Conservation (phyloP, 2,329 filamentous ascomycete genomes). For the Teratosphaeria zuluensis region DNA sequence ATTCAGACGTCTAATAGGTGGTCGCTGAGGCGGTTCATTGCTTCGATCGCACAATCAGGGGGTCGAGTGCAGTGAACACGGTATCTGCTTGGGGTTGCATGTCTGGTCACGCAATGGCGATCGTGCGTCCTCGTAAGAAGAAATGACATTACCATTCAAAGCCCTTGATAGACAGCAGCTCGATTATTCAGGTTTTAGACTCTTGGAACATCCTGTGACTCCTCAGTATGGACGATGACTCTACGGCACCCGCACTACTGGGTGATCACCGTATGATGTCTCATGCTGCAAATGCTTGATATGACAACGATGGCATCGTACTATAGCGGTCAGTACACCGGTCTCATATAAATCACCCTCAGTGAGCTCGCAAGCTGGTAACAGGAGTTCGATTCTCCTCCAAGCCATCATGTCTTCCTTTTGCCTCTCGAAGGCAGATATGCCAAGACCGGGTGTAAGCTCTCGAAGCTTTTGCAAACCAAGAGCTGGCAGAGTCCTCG, state of each 20-base stretch:
- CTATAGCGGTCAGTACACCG: background rate
- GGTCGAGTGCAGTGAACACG: too few species aligned
- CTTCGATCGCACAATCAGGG: too few species aligned
- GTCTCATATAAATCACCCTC: background rate
- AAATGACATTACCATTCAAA: too few species aligned
- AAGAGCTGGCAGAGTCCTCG: too few species aligned
- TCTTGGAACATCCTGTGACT: background rate
- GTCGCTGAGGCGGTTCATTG: too few species aligned
- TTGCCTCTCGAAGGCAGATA: background rate
- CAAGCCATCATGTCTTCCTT: background rate
- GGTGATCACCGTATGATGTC: background rate
- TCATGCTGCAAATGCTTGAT: background rate
- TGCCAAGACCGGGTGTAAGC: too few species aligned
- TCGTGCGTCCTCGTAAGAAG: too few species aligned
- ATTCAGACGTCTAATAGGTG: too few species aligned
- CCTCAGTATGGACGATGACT: background rate
- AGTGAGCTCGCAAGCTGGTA: background rate
- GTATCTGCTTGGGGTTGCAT: too few species aligned
- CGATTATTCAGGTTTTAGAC: background rate
- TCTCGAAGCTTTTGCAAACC: too few species aligned
- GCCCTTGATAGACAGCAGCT: too few species aligned
- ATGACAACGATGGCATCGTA: background rate
- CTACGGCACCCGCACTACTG: background rate
- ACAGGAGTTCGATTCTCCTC: background rate
- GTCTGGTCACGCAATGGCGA: too few species aligned